Evolutionary conservation across 2,329 filamentous ascomycete species (phyloP).

Genomic region (Trichophyton equinum): DNA sequence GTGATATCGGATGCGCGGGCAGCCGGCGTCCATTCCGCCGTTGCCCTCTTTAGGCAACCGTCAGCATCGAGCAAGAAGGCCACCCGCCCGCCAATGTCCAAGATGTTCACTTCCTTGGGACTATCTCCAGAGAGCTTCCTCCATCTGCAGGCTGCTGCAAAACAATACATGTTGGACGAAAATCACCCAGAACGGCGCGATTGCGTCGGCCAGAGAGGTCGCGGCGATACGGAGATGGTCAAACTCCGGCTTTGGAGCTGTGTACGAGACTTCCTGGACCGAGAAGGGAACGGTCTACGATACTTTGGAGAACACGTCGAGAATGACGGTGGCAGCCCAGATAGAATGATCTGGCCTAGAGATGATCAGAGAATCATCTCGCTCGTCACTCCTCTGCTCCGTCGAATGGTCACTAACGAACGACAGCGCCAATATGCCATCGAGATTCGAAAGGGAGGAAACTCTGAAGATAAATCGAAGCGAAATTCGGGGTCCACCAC

Average conservation of each 20-base stretch:
- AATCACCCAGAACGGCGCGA: conserved; percentile 42
- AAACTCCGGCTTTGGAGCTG: conserved; percentile 46
- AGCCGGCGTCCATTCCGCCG: conserved; percentile 42
- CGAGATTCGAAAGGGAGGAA: conserved; percentile 40
- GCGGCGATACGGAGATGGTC: conserved; percentile 44
- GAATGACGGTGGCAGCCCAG: conserved; percentile 27
- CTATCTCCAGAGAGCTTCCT: conserved; percentile 45
- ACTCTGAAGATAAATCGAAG: conserved; percentile 26
- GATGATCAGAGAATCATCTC: conserved; percentile 45
- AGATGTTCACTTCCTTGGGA: conserved; percentile 44
- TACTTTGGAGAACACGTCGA: conserved; percentile 40
- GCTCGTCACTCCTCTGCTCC: conserved; percentile 44
- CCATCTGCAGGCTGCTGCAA: conserved; percentile 43
- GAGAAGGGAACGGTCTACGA: conserved; percentile 39
- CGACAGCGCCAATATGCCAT: conserved; percentile 46
- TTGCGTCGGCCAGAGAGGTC: conserved; percentile 46
- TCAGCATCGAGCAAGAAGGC: conserved; percentile 41
- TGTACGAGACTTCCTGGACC: conserved; percentile 42
- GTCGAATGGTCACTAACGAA: conserved; percentile 49
- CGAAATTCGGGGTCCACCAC: conserved; percentile 17
- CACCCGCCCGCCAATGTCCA: conserved; percentile 46
- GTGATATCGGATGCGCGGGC: conserved; percentile 35
- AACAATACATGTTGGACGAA: conserved; percentile 46
- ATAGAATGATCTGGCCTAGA: conserved; percentile 41
- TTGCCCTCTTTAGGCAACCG: conserved; percentile 41